Conservation (phyloP, 148 eudicot species). For the Cornus florida region DNA sequence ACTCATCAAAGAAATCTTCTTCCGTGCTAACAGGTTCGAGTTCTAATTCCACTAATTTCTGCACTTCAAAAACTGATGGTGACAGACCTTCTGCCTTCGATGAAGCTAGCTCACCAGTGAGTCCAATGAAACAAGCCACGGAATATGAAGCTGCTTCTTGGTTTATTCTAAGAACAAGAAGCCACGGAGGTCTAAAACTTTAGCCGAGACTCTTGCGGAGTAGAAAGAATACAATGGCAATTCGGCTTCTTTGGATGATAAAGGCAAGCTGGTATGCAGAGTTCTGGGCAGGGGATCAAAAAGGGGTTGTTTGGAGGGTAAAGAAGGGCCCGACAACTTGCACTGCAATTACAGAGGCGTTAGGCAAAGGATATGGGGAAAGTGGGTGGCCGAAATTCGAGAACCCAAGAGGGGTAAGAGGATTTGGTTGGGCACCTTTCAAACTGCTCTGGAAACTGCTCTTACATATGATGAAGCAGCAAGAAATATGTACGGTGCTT, state of each 20-base stretch:
- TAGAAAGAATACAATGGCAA: slow-evolving; percentile 43
- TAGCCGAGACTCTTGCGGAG: slow-evolving; percentile 55
- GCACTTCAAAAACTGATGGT: slow-evolving; percentile 30
- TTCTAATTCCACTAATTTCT: slow-evolving; percentile 19
- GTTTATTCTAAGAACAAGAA: slow-evolving; percentile 16
- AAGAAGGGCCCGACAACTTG: slow-evolving; percentile 77
- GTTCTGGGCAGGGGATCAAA: slow-evolving; percentile 76
- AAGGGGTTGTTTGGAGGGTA: slow-evolving; percentile 86
- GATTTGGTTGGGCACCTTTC: slow-evolving; percentile 76
- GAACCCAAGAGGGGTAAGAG: slow-evolving; percentile 63
- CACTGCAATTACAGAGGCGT: slow-evolving; percentile 62
- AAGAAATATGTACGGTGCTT: slow-evolving; percentile 53
- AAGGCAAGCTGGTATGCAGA: slow-evolving; percentile 33
- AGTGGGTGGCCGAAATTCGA: slow-evolving; percentile 88
- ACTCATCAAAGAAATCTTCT: slow-evolving; percentile 15
- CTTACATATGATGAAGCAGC: slow-evolving; percentile 82
- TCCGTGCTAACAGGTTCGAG: slow-evolving; percentile 19
- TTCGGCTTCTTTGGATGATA: slow-evolving; percentile 9
- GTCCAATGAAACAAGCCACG: not conserved
- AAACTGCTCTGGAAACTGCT: slow-evolving; percentile 65
- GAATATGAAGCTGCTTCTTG: slow-evolving; percentile 21
- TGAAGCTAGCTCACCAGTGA: no score
- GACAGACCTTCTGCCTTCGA: slow-evolving; percentile 16
- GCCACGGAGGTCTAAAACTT: slow-evolving; percentile 32
- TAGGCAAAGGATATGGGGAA: slow-evolving; percentile 85